These are phyloP conservation scores for Vaccinium corymbosum DNA, from an alignment of 148 eudicot species.

Conservation along the genomic window DNA sequence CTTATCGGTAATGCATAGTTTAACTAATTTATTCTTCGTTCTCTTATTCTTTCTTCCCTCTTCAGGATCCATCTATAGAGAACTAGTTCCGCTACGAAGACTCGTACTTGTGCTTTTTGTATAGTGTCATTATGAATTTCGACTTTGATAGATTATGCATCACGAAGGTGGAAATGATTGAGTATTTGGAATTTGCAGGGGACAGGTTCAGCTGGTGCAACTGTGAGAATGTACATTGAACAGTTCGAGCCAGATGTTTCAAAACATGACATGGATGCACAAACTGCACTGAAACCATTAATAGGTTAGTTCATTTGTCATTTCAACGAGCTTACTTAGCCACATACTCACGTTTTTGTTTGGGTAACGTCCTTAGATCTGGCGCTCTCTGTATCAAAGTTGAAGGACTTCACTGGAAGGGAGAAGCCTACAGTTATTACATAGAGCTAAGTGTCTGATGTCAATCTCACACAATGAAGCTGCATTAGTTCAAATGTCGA, in stretches of 20 bases:
- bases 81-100: background rate
- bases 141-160: background rate
- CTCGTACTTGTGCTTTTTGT: background rate
- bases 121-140: background rate
- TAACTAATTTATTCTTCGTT: background rate
- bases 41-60: background rate
- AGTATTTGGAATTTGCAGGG: constrained; percentile 51
- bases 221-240: constrained; percentile 79
- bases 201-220: constrained; percentile 97
- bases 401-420: constrained; percentile 79
- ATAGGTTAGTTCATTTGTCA: constrained; percentile 52
- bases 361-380: constrained; percentile 41
- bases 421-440: constrained; percentile 89
- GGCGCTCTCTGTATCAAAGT: constrained; percentile 67
- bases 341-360: background rate
- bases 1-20: constrained; percentile 52
- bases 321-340: background rate
- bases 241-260: constrained; percentile 86
- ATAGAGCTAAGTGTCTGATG: constrained; percentile 23
- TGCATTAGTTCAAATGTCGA: constrained; percentile 11
- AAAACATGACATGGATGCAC: constrained; percentile 88
- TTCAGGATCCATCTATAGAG: background rate
- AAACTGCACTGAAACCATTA: constrained; percentile 78
- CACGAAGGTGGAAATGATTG: background rate
- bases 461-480: constrained; percentile 19